Percentiles rank a stretch among this genome's conserved stretches.
Conservation (phyloP, 768 basidiomycete genomes). For the Coprinellus aureogranulatus region DNA sequence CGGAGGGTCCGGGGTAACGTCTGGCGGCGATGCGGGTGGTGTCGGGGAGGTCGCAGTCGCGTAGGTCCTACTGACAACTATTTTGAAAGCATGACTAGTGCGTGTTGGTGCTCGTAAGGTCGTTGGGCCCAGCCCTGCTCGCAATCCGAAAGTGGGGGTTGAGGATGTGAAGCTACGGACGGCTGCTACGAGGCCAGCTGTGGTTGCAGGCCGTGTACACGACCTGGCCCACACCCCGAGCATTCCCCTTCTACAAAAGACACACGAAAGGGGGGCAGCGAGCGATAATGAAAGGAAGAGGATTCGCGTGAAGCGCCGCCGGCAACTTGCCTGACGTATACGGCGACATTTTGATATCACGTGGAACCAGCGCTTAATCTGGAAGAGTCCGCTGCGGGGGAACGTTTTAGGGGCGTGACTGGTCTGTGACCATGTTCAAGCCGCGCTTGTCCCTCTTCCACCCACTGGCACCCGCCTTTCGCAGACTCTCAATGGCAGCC, state of each 20-base stretch:
- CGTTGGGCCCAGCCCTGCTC: constrained; percentile 1
- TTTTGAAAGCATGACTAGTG: too few species aligned
- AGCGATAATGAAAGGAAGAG: neutral
- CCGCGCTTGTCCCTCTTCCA: neutral
- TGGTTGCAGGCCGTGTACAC: constrained; percentile 14
- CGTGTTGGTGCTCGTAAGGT: too few species aligned
- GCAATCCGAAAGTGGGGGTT: neutral
- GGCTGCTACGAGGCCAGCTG: neutral
- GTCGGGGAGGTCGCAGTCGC: constrained; percentile 3
- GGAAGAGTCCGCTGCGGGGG: too few species aligned
- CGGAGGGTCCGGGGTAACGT: neutral
- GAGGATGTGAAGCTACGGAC: neutral
- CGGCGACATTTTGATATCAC: neutral
- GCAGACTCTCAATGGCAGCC: constrained; percentile 18
- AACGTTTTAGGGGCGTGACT: too few species aligned
- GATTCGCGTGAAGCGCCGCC: neutral
- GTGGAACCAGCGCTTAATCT: neutral
- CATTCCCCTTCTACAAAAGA: constrained; percentile 14
- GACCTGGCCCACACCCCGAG: constrained; percentile 27
- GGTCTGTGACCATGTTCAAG: neutral
- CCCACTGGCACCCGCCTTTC: neutral
- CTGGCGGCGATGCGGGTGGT: neutral
- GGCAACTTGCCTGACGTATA: too few species aligned
- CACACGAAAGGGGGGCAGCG: neutral
- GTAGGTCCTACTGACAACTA: too few species aligned